Conservation (phyloP, 73 alveolate genomes). For the Symbiodinium natans region DNA sequence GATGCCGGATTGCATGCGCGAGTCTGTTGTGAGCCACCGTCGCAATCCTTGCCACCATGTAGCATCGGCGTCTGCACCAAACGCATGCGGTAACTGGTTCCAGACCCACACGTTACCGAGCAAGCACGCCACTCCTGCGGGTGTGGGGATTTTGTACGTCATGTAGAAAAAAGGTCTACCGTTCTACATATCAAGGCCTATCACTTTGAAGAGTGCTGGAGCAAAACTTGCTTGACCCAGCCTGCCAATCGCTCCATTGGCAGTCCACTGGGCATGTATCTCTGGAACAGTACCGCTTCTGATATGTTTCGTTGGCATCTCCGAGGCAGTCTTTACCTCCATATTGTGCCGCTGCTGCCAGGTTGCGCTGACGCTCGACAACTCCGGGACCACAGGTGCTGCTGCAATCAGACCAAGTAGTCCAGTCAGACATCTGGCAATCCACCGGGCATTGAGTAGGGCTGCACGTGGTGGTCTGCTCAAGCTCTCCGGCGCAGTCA, state of each 20-base stretch:
- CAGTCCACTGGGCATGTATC: conserved; percentile 69
- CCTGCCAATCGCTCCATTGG: conserved; percentile 68
- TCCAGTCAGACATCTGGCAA: conserved; percentile 69
- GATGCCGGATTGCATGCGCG: conserved; percentile 50
- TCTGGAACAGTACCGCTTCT: conserved; percentile 44
- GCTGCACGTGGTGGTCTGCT: conserved; percentile 58
- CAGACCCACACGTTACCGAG: conserved; percentile 41
- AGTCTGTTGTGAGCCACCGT: conserved; percentile 40
- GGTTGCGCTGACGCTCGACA: conserved; percentile 21
- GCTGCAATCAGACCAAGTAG: conserved; percentile 46
- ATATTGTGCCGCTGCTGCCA: conserved; percentile 30
- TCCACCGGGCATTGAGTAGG: conserved; percentile 41
- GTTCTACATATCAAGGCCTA: no score
- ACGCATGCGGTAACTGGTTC: conserved; percentile 62
- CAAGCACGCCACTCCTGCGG: conserved; percentile 68
- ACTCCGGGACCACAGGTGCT: conserved; percentile 67
- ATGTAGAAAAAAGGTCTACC: no score
- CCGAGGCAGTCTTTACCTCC: conserved; percentile 20
- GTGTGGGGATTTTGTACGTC: no score
- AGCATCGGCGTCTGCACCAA: conserved; percentile 53
- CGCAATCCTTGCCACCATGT: conserved; percentile 70
- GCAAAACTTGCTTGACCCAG: no score
- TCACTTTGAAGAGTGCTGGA: no score
- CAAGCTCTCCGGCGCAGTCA: conserved; percentile 76
- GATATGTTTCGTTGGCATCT: conserved; percentile 20